A percentile compares a stretch with the other conserved stretches of the same genome.
Evolutionary conservation across 805 yeast species (phyloP).

Genomic region (Ogataea thermomethanolica): DNA sequence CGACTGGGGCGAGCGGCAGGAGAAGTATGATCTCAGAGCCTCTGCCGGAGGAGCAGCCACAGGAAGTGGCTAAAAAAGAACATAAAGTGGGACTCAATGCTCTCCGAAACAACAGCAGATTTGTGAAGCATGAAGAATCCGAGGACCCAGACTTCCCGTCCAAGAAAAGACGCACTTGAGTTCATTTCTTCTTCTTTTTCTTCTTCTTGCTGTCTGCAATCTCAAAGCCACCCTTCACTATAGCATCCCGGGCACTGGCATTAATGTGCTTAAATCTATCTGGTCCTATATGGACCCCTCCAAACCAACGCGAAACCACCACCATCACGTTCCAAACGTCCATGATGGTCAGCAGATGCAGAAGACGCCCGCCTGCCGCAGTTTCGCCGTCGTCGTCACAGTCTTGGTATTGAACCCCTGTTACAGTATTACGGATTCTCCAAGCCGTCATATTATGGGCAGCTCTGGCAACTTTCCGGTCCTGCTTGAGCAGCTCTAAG

Average conservation of each 20-base stretch:
- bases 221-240: constrained; percentile 58
- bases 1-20: constrained; percentile 3
- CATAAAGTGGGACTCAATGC: constrained; percentile 5
- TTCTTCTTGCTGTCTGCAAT: constrained; percentile 21
- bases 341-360: constrained; percentile 71
- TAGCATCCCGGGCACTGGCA: constrained; percentile 80
- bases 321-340: constrained; percentile 83
- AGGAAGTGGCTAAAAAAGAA: background rate
- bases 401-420: constrained; percentile 66
- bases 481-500: constrained; percentile 52
- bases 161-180: constrained; percentile 16
- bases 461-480: constrained; percentile 64
- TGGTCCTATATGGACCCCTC: constrained; percentile 88
- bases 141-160: constrained; percentile 14
- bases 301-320: constrained; percentile 88
- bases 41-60: constrained; percentile 22
- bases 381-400: constrained; percentile 97
- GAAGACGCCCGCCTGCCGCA: constrained; percentile 87
- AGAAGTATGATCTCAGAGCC: constrained; percentile 17
- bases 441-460: constrained; percentile 85
- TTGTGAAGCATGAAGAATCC: constrained; percentile 4
- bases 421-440: constrained; percentile 55
- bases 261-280: constrained; percentile 94
- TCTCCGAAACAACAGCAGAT: constrained; percentile 6
- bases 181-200: constrained; percentile 29